Percentiles rank a stretch among this genome's conserved stretches.
These are phyloP conservation scores for Heliamphora pulchella DNA, from an alignment of 179 eudicot species.

Conservation along the genomic window DNA sequence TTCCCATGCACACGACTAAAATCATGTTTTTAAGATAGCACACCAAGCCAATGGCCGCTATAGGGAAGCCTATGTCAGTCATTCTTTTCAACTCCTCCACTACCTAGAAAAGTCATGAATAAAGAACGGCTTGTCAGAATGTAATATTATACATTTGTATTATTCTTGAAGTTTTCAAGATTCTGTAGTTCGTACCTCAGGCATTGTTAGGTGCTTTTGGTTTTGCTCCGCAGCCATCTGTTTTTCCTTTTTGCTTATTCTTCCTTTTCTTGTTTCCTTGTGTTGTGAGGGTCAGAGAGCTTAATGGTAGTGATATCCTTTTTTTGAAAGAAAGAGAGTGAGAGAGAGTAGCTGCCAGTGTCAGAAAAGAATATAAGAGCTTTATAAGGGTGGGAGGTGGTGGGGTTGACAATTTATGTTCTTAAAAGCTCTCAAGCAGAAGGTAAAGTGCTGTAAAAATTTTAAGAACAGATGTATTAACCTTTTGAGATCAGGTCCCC, in stretches of 20 bases:
- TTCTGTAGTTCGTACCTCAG: constrained; percentile 45
- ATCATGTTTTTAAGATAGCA: constrained; percentile 65
- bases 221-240: constrained; percentile 34
- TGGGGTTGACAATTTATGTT: constrained; percentile 13
- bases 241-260: constrained; percentile 15
- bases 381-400: constrained; percentile 32
- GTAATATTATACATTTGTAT: neutral
- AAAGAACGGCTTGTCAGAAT: constrained; percentile 3
- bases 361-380: constrained; percentile 10
- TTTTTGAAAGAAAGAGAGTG: constrained; percentile 8
- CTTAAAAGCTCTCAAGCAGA: constrained; percentile 1
- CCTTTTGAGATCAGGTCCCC: constrained; percentile 7
- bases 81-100: constrained; percentile 59
- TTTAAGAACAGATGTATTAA: neutral
- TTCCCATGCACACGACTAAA: constrained; percentile 76
- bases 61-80: constrained; percentile 53
- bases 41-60: constrained; percentile 57
- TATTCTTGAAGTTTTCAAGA: constrained; percentile 9
- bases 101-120: constrained; percentile 28
- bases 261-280: constrained; percentile 22
- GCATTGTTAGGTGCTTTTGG: constrained; percentile 32
- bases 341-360: constrained; percentile 15
- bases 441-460: constrained; percentile 6
- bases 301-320: constrained; percentile 1
- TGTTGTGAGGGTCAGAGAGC: constrained; percentile 11